A percentile compares a stretch with the other conserved stretches of the same genome.
phyloP scores from a whole-genome alignment of 768 basidiomycete genomes.

The Lactarius sanguifluus region DNA sequence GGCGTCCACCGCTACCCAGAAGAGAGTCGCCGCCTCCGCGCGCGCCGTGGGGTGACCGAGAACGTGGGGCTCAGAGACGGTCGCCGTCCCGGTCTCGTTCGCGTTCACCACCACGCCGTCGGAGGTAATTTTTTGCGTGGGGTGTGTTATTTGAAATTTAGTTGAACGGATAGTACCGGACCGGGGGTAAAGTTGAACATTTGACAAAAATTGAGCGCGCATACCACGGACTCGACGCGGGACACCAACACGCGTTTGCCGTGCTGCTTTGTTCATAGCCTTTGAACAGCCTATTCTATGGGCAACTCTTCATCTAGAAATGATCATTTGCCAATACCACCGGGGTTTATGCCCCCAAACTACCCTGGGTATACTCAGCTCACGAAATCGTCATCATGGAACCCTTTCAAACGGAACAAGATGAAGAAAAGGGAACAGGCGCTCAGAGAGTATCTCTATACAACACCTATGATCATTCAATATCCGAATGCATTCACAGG shows the following conservation, averaged over 20 bases:
- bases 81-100: conserved; percentile 41
- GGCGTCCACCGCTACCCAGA: conserved; percentile 42
- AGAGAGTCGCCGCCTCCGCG: conserved; percentile 46
- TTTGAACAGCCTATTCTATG: conserved; percentile 15
- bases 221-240: not conserved
- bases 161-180: conserved; percentile 10
- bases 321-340: conserved; percentile 19
- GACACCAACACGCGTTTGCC: not conserved
- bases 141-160: conserved; percentile 8
- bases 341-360: conserved; percentile 18
- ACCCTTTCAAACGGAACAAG: conserved; percentile 24
- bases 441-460: conserved; percentile 26
- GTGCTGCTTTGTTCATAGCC: not conserved
- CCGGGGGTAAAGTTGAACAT: conserved; percentile 7
- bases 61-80: conserved; percentile 38
- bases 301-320: conserved; percentile 23
- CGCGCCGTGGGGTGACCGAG: conserved; percentile 40
- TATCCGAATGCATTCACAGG: conserved; percentile 23
- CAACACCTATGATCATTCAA: conserved; percentile 26
- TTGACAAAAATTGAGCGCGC: not conserved
- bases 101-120: conserved; percentile 44
- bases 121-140: conserved; percentile 11
- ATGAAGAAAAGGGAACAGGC: conserved; percentile 25
- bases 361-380: conserved; percentile 15
- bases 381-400: conserved; percentile 18